Percentiles rank a stretch among this genome's conserved stretches.
Conservation (phyloP, 306 rosid species). For the Cicer cuneatum region DNA sequence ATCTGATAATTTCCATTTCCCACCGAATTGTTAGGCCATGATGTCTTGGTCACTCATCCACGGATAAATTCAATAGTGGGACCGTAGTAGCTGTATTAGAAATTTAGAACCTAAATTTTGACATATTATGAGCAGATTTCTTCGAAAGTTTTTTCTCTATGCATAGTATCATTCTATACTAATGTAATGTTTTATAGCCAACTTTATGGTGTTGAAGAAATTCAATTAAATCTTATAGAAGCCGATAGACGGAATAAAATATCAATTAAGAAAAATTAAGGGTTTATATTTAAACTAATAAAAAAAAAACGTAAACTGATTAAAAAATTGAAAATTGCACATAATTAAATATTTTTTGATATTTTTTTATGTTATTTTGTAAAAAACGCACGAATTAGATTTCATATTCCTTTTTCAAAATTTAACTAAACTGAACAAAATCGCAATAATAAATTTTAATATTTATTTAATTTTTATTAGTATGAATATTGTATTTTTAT, state of each 20-base stretch:
- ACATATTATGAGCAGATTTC: slow-evolving; percentile 42
- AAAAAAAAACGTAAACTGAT: no score
- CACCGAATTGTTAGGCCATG: slow-evolving; percentile 64
- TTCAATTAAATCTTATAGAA: neutral
- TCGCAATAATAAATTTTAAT: no score
- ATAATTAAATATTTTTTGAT: no score
- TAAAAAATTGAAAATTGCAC: no score
- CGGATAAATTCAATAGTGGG: slow-evolving; percentile 57
- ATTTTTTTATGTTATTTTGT: no score
- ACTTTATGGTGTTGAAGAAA: neutral
- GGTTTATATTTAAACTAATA: no score
- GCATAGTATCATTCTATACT: slow-evolving; percentile 7
- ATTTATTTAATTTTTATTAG: no score
- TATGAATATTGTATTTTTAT: no score
- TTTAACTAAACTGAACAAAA: no score
- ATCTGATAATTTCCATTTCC: slow-evolving; percentile 22
- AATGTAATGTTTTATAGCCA: neutral
- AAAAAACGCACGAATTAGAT: no score
- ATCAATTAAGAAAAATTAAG: no score
- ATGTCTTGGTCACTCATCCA: slow-evolving; percentile 44
- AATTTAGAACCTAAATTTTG: slow-evolving; percentile 63
- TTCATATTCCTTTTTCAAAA: no score
- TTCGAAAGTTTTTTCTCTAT: neutral
- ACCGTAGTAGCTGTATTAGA: slow-evolving; percentile 60
- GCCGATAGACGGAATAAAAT: neutral